A percentile compares a stretch with the other conserved stretches of the same genome.
Evolutionary conservation across 1,284 basidiomycete genomes (phyloP).

Genomic region (Boletus semigastroideus): DNA sequence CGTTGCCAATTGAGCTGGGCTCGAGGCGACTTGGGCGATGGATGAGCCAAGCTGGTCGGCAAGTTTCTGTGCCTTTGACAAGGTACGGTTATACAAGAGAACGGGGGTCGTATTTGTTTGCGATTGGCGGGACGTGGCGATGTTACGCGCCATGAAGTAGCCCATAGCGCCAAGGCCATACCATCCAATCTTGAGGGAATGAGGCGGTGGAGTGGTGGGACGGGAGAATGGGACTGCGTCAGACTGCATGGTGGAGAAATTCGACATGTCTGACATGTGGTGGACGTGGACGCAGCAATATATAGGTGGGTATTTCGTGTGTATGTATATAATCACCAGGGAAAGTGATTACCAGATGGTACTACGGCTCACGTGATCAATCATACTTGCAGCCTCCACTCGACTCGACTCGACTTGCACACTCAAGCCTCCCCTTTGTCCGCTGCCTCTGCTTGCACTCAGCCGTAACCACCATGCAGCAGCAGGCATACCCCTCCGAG

Average conservation of each 20-base stretch:
- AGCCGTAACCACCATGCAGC: constrained; percentile 29
- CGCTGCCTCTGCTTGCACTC: constrained; percentile 3
- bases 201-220: constrained; percentile 46
- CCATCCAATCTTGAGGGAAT: constrained; percentile 53
- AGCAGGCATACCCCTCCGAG: constrained; percentile 32
- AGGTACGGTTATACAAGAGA: constrained; percentile 68
- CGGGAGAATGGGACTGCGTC: constrained; percentile 57
- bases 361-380: constrained; percentile 19
- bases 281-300: no score
- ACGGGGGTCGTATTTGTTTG: constrained; percentile 45
- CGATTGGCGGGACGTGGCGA: constrained; percentile 52
- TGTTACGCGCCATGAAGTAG: constrained; percentile 69
- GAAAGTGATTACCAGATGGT: no score
- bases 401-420: no score
- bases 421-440: constrained; percentile 3
- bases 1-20: constrained; percentile 54
- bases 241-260: constrained; percentile 15
- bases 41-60: constrained; percentile 54
- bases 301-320: background rate
- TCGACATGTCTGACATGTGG: constrained; percentile 9
- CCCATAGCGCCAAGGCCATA: constrained; percentile 74
- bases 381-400: background rate
- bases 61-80: constrained; percentile 57
- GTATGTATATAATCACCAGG: constrained; percentile 6
- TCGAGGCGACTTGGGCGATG: constrained; percentile 46